Base-by-base conservation (phyloP, 768 basidiomycete species). In the Ramaria sp. region DNA sequence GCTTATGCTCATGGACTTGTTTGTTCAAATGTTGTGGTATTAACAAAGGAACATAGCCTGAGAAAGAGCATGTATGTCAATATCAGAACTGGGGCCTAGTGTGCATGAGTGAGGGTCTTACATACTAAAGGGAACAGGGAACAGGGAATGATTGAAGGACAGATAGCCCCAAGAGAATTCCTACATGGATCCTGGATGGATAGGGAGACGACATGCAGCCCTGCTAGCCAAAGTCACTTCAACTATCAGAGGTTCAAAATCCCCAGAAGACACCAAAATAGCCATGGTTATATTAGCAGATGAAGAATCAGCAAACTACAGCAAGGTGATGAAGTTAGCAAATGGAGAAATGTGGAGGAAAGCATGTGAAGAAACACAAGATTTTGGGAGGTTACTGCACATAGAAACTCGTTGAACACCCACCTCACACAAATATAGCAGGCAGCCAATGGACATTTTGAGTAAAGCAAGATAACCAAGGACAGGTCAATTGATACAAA, bases 401-500 rank as follows among this genome's bases (percentile, higher is more conserved):
- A 2, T 68, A 61, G 61, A 55, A 56, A 24, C 59, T 62, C 20
- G 58, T 57, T 4, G 25, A 44, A 32, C 51, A 56, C 15, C 65
- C 61, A 13, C 20, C 32, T 42, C 60, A 57, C 44, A 48, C 54
- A 38, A 57, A 59, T 25, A 30, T 58, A 0, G 60, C 67, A 30
- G 61, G 57, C 1, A 58, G 34, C 22, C n/a, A n/a, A n/a, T n/a
- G n/a, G n/a, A n/a, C n/a, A n/a, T n/a, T n/a, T n/a, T n/a, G n/a
- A n/a, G n/a, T 45, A 49, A 52, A 64, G 64, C 64, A 62, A 18
- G 57, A 66, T 37, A 37, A 32, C 13, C 47, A 60, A 36, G 66
- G 64, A 16, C 50, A 55, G 22, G 51, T 60, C n/a, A 49, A 52
- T 25, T 55, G 58, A 42, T 56, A 58, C 53, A 65, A 65, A 52